Evolutionary conservation across 306 rosid genomes (phyloP).

Genomic region (Acacia crassicarpa): DNA sequence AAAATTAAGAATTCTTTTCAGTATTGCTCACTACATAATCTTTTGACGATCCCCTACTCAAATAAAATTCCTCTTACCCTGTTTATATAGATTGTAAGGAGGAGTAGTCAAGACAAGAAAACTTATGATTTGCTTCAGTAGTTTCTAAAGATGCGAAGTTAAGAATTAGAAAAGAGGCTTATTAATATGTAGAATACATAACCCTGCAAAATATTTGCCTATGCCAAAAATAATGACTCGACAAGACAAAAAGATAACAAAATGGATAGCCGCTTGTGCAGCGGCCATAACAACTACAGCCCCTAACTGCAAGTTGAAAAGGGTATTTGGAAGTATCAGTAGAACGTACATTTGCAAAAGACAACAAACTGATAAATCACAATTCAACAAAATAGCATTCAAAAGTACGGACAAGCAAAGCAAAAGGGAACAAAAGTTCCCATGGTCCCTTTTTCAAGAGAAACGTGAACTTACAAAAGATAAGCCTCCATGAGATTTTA

Average conservation of each 20-base stretch:
- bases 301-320: not conserved
- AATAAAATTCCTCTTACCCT: not conserved
- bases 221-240: not conserved
- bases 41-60: not conserved
- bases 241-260: not conserved
- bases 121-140: not conserved
- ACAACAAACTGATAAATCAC: not conserved
- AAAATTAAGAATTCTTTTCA: not conserved
- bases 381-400: not conserved
- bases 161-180: not conserved
- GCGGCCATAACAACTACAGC: not conserved
- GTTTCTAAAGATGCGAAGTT: not conserved
- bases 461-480: constrained; percentile 62
- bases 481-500: constrained; percentile 75
- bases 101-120: not conserved
- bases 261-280: not conserved
- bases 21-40: not conserved
- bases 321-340: not conserved
- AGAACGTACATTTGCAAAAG: not conserved
- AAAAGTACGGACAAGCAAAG: not conserved
- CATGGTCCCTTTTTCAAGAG: not conserved
- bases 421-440: not conserved
- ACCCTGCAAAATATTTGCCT: not conserved
- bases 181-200: not conserved
- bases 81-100: not conserved